Base-by-base conservation (phyloP, 129 eudicot genomes). In the Heracleum sosnowskyi region DNA sequence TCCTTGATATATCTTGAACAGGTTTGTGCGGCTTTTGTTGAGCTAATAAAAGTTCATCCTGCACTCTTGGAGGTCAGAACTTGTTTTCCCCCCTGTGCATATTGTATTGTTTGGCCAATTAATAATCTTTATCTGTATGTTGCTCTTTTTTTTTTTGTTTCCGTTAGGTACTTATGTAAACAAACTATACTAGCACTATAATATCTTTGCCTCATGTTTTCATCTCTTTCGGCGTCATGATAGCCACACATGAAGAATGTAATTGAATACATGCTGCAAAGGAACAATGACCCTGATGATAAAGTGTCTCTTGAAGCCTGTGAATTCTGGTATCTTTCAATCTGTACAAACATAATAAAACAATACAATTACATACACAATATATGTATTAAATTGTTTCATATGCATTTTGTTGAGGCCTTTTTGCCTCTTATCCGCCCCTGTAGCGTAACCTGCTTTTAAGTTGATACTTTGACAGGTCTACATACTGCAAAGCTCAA, bases 271-370 rank as follows among this genome's bases (percentile, higher is more conserved):
- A 95, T 95, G 90, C 81, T 95, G 79, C 91, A 87, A 91, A 97
- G 92, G 81, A 95, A 90, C 91, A 90, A 95, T 83, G 99, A 95
- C 71, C 82, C 90, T 66, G 99, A 95, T 84, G 97, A 92, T 10
- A 97, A 92, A 80, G 99, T 95, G 53, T 89, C 99, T 60, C 99
- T 95, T 82, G 99, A 95, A 90, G 99, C 99, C 81, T 95, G 99
- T 81, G 99, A 95, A 86, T 95, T 95, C 80, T 95, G 99, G 99
- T 95, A 87, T 36, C 11, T 69, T 46, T 36, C 76, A 40, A 39
- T 8, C 53, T 28, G 41, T 77, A 7, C 26, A 39, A 3, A 37
- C 35, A 73, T 35, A 66, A 78, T 60, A 60, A 63, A 47, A 72
- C 31, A 35, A 11, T 9, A 8, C 2, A 31, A 40, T 17, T 18